Base-by-base conservation (phyloP, 169 alveolate genomes). In the Eimeria maxima region DNA sequence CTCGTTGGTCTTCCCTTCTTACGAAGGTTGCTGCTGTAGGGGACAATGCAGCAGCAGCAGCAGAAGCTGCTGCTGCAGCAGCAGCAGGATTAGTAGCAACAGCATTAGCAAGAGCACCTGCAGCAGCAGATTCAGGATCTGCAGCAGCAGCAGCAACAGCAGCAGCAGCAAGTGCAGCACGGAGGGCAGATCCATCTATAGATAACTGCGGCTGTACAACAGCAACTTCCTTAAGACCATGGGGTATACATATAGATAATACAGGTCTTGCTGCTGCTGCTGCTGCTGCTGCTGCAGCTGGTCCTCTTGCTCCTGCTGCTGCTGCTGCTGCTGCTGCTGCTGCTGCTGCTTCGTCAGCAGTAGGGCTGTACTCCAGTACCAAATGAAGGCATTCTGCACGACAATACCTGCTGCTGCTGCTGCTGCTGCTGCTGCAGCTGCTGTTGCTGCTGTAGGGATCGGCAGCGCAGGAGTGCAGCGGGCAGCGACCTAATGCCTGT, bases 261-360 rank as follows among this genome's bases (percentile, higher is more conserved):
- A 80, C 67, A 14, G 33, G 60, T 42, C 69, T 38, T 18, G 16
- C 67, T 38, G 16, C 50, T 42, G 60, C 57, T 50, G 57, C 57
- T 50, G 57, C 57, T 50, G 57, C 57, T 7, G 5, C 18, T 11
- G 57, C 18, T 4, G 76, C 71, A 14, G 76, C 76, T 11, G 92
- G n/a, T n/a, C n/a, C n/a, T n/a, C n/a, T n/a, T n/a, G n/a, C n/a
- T n/a, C n/a, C 92, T 11, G 69, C 44, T 4, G 90, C 69, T 0
- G 90, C 69, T 1, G 90, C 90, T 80, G 90, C 69, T 80, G 90
- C 67, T 80, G 90, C 90, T 45, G 67, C 27, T 7, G 57, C n/a
- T 14, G 47, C 57, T 6, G 47, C 76, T 7, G 27, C 92, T 22
- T 14, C 74, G 7, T 73, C 47, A 18, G 71, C 55, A 6, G 11